Evolutionary conservation across 129 eudicot genomes (phyloP).

Genomic region (Saposhnikovia divaricata): DNA sequence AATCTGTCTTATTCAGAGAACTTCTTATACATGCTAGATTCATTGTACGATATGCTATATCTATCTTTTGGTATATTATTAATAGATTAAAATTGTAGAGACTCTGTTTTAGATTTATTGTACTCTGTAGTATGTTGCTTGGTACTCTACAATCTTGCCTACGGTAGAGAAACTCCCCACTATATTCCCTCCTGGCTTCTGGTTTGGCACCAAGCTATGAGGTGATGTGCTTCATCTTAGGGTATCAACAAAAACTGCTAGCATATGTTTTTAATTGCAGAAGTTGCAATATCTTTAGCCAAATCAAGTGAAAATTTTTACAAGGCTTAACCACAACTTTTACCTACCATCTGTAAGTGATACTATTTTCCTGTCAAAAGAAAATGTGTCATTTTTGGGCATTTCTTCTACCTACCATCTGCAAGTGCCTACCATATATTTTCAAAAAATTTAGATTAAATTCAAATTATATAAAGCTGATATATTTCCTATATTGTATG

Average conservation of each 20-base stretch:
- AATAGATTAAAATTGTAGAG: neutral
- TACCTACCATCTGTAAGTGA: too few species aligned
- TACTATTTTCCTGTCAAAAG: neutral
- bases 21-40: conserved; percentile 97
- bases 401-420: neutral
- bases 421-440: too few species aligned
- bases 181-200: conserved; percentile 30
- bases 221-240: conserved; percentile 15
- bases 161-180: conserved; percentile 22
- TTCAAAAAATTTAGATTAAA: too few species aligned
- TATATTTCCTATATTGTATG: too few species aligned
- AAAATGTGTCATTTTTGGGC: neutral
- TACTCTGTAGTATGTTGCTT: too few species aligned
- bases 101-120: too few species aligned
- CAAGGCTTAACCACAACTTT: neutral
- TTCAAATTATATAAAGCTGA: too few species aligned
- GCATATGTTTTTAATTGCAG: neutral
- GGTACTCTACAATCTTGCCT: conserved; percentile 12
- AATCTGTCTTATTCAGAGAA: conserved; percentile 89
- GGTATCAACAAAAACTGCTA: neutral
- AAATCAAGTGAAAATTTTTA: neutral
- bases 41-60: conserved; percentile 46
- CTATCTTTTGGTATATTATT: neutral
- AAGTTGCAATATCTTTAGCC: neutral
- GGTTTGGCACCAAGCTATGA: conserved; percentile 35